phyloP scores from a whole-genome alignment of 257 asterid species.

The Nyctanthes arbortristis region DNA sequence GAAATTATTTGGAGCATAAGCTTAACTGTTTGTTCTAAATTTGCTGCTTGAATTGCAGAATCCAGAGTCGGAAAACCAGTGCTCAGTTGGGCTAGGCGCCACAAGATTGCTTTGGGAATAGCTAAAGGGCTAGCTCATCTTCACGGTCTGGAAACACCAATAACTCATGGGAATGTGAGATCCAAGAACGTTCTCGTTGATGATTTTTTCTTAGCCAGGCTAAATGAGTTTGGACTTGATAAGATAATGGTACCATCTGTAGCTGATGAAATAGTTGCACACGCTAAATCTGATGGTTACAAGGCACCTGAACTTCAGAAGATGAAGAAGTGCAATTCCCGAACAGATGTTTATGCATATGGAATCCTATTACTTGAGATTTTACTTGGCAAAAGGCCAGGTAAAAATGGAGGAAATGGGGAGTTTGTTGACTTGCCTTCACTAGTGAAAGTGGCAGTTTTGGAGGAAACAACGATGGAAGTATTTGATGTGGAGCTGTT shows the following conservation, averaged over 20 bases:
- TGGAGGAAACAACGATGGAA: conserved; percentile 98
- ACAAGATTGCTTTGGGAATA: conserved; percentile 85
- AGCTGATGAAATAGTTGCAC: conserved; percentile 78
- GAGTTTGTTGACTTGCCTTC: conserved; percentile 84
- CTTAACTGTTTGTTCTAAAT: conserved; percentile 7
- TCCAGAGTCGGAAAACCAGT: conserved; percentile 86
- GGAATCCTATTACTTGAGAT: conserved; percentile 92
- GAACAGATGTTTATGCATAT: conserved; percentile 85
- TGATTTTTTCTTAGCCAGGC: conserved; percentile 80
- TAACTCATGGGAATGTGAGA: conserved; percentile 84
- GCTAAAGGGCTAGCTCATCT: conserved; percentile 92
- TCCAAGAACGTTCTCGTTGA: conserved; percentile 85
- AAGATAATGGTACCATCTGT: conserved; percentile 77
- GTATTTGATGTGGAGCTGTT: conserved; percentile 80
- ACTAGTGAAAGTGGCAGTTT: conserved; percentile 84
- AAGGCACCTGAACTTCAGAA: conserved; percentile 93
- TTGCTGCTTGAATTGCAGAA: conserved; percentile 44
- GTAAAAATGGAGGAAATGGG: conserved; percentile 60
- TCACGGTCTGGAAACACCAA: conserved; percentile 81
- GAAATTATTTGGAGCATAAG: background rate
- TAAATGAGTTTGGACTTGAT: conserved; percentile 89
- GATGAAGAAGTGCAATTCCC: conserved; percentile 85
- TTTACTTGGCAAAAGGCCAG: conserved; percentile 74
- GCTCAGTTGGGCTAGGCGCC: conserved; percentile 89
- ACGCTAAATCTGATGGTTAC: conserved; percentile 81